Conservation (phyloP, 345 rosid genomes). For the Rubroshorea leprosula region DNA sequence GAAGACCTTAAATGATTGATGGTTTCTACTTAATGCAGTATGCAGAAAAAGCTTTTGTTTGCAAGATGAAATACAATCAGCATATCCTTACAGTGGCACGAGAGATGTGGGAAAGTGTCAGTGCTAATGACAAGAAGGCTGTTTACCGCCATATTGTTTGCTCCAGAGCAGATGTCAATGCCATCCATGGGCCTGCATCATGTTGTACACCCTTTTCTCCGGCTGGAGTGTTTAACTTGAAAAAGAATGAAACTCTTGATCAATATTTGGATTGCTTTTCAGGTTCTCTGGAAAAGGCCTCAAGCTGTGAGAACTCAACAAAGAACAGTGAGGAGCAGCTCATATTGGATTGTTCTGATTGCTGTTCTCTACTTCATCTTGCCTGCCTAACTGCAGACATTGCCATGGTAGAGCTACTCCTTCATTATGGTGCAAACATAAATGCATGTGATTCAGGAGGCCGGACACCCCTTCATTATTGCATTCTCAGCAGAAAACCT, state of each 20-base stretch:
- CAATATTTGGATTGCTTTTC: conserved; percentile 29
- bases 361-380: conserved; percentile 69
- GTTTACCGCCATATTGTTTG: conserved; percentile 66
- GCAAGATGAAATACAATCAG: conserved; percentile 36
- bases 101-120: conserved; percentile 56
- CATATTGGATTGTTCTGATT: conserved; percentile 36
- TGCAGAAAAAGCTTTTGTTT: conserved; percentile 51
- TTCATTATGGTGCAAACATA: conserved; percentile 68
- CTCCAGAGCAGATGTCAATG: conserved; percentile 52
- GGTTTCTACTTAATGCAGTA: conserved; percentile 40
- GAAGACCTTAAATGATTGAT: too few species aligned
- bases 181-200: conserved; percentile 49
- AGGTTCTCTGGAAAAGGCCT: conserved; percentile 31
- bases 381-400: conserved; percentile 73
- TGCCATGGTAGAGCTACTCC: conserved; percentile 69
- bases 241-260: conserved; percentile 25
- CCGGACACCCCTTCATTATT: conserved; percentile 57
- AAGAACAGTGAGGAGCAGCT: conserved; percentile 27
- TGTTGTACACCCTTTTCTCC: conserved; percentile 34
- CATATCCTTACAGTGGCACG: conserved; percentile 39
- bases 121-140: conserved; percentile 57
- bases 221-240: conserved; percentile 28
- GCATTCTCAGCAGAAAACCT: conserved; percentile 44
- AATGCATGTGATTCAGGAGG: conserved; percentile 56
- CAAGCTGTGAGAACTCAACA: conserved; percentile 25